A percentile compares a stretch with the other conserved stretches of the same genome.
Conservation (phyloP, 805 yeast species). For the Candida piceae region DNA sequence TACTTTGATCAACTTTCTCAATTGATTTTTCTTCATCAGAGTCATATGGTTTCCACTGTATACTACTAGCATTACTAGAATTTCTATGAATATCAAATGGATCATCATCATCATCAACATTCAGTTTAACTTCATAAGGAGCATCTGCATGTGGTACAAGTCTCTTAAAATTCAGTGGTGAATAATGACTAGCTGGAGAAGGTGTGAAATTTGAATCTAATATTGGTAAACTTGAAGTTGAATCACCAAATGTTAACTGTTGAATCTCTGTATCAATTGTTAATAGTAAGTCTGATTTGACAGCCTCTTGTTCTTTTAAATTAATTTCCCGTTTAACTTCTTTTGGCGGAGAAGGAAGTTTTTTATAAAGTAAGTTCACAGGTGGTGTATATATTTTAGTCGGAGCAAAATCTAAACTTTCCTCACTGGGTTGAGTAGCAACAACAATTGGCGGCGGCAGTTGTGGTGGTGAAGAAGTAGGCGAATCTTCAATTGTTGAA, state of each 20-base stretch:
- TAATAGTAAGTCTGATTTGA: neutral
- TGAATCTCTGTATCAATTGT: conserved; percentile 9
- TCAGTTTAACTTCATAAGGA: neutral
- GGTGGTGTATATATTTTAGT: neutral
- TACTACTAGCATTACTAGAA: conserved; percentile 5
- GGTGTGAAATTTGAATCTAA: neutral
- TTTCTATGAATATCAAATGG: conserved; percentile 4
- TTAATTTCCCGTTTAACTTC: neutral
- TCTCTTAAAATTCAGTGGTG: neutral
- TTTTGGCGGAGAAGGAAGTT: neutral
- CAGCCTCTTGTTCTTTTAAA: neutral
- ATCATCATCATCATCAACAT: conserved; percentile 2
- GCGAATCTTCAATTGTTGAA: too few relatives aligned
- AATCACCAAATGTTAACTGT: conserved; percentile 1
- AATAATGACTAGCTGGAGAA: neutral
- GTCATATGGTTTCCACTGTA: conserved; percentile 8
- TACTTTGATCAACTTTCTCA: neutral
- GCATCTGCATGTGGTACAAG: neutral
- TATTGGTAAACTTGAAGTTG: neutral
- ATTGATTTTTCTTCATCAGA: neutral
- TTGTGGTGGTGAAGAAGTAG: too few relatives aligned
- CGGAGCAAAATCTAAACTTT: conserved; percentile 2
- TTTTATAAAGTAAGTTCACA: neutral
- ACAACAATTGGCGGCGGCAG: too few relatives aligned
- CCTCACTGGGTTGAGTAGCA: too few relatives aligned